Evolutionary conservation across 148 eudicot genomes (phyloP).

Genomic region (Salicornia ramosissima): DNA sequence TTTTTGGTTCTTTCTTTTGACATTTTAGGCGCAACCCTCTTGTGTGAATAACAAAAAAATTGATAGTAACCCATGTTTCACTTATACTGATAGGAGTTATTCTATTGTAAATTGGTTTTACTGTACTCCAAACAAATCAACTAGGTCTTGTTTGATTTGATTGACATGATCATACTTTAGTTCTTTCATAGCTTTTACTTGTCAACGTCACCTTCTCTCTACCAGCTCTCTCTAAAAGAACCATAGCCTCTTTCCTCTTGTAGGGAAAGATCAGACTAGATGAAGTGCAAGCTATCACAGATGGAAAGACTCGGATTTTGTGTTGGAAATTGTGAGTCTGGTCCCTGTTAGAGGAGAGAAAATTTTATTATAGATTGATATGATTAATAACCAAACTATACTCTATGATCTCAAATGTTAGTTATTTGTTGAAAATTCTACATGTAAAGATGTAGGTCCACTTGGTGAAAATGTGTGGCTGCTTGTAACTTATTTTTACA

Average conservation of each 20-base stretch:
- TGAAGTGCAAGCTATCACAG: slow-evolving; percentile 48
- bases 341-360: slow-evolving; percentile 19
- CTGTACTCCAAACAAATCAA: background rate
- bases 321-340: slow-evolving; percentile 22
- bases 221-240: slow-evolving; percentile 17
- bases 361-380: background rate
- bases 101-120: background rate
- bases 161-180: slow-evolving; percentile 7
- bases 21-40: background rate
- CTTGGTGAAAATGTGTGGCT: background rate
- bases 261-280: slow-evolving; percentile 65
- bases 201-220: slow-evolving; percentile 22
- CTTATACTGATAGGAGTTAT: background rate
- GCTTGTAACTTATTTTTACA: background rate
- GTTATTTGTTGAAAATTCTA: background rate
- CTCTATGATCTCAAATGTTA: background rate
- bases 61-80: background rate
- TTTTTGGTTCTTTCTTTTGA: background rate
- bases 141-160: slow-evolving; percentile 1
- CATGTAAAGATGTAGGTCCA: background rate
- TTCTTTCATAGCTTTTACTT: background rate
- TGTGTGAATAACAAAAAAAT: background rate
- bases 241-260: slow-evolving; percentile 36
- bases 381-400: background rate
- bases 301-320: slow-evolving; percentile 27